Percentiles rank a stretch among this genome's conserved stretches.
Evolutionary conservation across 2,329 filamentous ascomycete species (phyloP).

Genomic region (Talaromyces sp.): DNA sequence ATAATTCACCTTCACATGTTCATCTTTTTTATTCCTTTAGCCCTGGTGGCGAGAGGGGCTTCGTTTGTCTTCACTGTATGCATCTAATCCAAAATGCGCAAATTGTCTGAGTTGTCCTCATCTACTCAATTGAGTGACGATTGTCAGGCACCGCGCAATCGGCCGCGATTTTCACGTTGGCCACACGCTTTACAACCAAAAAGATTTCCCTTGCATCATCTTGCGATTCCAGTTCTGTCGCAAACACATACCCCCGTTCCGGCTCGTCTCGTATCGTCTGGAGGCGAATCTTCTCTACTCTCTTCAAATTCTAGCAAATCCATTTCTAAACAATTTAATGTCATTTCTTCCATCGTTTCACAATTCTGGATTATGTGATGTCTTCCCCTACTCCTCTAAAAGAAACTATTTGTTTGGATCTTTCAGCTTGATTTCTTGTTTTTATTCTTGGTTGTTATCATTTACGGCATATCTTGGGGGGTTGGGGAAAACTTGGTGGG

Average conservation of each 20-base stretch:
- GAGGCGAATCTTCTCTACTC: constrained; percentile 12
- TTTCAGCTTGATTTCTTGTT: not conserved
- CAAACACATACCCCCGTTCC: not conserved
- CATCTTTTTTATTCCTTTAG: constrained; percentile 12
- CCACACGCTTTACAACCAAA: not conserved
- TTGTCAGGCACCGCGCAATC: not conserved
- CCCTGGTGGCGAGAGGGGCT: constrained; percentile 20
- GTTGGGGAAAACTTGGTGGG: not conserved
- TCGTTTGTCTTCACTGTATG: constrained; percentile 12
- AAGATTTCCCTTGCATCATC: not conserved
- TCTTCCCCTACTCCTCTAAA: not conserved
- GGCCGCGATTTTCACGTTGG: not conserved
- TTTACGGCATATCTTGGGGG: not conserved
- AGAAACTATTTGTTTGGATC: not conserved
- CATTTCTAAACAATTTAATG: not conserved
- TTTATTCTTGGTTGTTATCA: not conserved
- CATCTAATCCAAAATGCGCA: constrained; percentile 14
- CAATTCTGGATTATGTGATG: not conserved
- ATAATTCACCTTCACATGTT: constrained; percentile 8
- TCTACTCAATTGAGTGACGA: not conserved
- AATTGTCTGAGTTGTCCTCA: constrained; percentile 2
- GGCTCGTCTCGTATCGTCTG: not conserved
- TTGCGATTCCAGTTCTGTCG: too few species aligned
- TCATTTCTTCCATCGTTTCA: not conserved
- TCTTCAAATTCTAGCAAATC: constrained; percentile 3